Evolutionary conservation across 345 rosid genomes (phyloP).

Genomic region (Heritiera littoralis): DNA sequence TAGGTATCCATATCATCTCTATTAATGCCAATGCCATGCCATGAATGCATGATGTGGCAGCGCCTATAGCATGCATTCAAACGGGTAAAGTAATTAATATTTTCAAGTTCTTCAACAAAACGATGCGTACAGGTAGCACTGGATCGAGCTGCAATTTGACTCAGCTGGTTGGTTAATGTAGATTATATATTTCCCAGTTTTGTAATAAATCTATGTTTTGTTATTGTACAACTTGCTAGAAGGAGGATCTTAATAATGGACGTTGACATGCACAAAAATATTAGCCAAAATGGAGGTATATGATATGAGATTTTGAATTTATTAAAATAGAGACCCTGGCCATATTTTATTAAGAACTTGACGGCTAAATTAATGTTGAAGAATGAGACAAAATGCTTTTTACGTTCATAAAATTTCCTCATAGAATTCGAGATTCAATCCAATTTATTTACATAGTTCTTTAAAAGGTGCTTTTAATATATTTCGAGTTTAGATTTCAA

Average conservation of each 20-base stretch:
- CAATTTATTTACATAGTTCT: too few species aligned
- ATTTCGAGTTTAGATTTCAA: too few species aligned
- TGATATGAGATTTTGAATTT: neutral
- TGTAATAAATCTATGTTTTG: neutral
- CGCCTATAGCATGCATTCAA: neutral
- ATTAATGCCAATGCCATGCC: neutral
- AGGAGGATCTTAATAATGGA: neutral
- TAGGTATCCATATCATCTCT: neutral
- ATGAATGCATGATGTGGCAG: neutral
- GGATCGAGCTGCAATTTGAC: neutral
- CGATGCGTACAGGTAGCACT: neutral
- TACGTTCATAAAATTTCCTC: too few species aligned
- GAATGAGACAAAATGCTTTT: neutral
- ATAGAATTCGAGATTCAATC: too few species aligned
- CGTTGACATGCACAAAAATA: slow-evolving; percentile 4
- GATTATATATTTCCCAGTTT: neutral
- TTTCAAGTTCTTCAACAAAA: neutral
- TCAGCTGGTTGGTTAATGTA: neutral
- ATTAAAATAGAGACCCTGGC: neutral
- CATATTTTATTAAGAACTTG: neutral
- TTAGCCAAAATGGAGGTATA: neutral
- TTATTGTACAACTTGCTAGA: neutral
- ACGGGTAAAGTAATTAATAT: too few species aligned
- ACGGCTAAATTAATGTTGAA: neutral
- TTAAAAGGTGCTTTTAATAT: too few species aligned